These are phyloP conservation scores for Tylopilus microsporus DNA, from an alignment of 1,284 basidiomycete genomes.

Conservation along the genomic window DNA sequence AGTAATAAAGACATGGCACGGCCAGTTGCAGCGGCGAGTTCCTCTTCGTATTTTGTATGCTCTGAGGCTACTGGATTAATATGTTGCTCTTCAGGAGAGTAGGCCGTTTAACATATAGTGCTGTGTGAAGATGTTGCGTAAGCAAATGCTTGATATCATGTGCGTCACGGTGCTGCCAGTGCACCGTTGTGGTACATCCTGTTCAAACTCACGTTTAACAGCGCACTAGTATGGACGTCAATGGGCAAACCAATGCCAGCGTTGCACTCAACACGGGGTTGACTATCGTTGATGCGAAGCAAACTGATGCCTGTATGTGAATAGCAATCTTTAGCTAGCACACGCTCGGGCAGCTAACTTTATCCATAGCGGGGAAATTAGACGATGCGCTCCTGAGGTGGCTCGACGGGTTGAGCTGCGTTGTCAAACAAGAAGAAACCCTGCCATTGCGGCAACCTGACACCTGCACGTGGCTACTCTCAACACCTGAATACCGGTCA, in stretches of 20 bases:
- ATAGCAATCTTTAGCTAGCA: neutral
- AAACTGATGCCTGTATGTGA: neutral
- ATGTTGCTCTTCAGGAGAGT: too few species aligned
- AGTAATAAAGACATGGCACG: too few species aligned
- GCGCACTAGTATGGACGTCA: neutral
- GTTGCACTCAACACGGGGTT: neutral
- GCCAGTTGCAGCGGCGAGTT: too few species aligned
- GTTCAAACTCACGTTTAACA: neutral
- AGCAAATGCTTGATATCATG: too few species aligned
- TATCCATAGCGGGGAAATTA: neutral
- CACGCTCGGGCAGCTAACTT: neutral
- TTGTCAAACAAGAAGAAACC: conserved; percentile 6
- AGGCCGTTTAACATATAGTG: too few species aligned
- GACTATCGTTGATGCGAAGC: neutral
- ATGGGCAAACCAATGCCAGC: neutral
- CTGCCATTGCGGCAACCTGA: conserved; percentile 4
- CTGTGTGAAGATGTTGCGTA: too few species aligned
- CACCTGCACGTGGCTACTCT: conserved; percentile 5
- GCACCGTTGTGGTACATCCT: neutral
- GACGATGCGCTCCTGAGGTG: conserved; percentile 3
- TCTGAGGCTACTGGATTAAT: too few species aligned
- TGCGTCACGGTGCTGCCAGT: too few species aligned
- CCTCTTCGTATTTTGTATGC: too few species aligned
- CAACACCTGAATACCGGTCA: neutral
- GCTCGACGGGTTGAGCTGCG: conserved; percentile 6